These are phyloP conservation scores for Zoysia pacifica DNA, from an alignment of 176 grass and related monocot genomes.

Conservation along the genomic window DNA sequence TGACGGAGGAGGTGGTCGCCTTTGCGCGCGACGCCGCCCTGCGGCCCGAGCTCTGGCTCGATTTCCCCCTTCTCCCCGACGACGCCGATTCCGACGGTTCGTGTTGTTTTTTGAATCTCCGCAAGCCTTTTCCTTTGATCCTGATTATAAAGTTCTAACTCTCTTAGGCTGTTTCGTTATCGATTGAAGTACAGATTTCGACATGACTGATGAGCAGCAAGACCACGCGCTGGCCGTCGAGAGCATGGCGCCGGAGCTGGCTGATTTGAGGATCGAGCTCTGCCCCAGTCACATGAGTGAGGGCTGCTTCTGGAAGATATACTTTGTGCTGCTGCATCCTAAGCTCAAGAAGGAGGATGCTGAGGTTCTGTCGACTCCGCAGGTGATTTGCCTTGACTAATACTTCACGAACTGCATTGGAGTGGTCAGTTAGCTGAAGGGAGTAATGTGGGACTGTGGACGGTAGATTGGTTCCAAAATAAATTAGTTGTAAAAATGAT, in stretches of 20 bases:
- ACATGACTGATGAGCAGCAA: slow-evolving; percentile 76
- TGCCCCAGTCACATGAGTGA: slow-evolving; percentile 83
- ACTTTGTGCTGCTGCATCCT: slow-evolving; percentile 84
- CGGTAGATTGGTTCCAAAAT: neutral
- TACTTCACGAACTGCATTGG: neutral
- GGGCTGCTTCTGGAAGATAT: slow-evolving; percentile 92
- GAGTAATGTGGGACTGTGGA: neutral
- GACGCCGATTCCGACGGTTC: slow-evolving; percentile 62
- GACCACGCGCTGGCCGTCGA: slow-evolving; percentile 79
- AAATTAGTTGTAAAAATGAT: slow-evolving; percentile 11
- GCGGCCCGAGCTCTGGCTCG: slow-evolving; percentile 85
- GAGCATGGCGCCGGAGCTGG: slow-evolving; percentile 68
- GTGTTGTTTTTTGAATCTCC: neutral
- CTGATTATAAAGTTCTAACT: neutral
- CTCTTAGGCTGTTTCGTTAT: neutral
- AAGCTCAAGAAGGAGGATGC: slow-evolving; percentile 67
- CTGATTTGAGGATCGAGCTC: slow-evolving; percentile 78
- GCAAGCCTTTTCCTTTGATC: neutral
- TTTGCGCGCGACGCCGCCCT: slow-evolving; percentile 82
- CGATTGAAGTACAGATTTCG: slow-evolving; percentile 57
- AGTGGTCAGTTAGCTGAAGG: neutral
- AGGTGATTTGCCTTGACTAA: slow-evolving; percentile 51
- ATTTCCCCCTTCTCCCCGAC: slow-evolving; percentile 74
- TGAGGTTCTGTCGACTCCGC: slow-evolving; percentile 58
- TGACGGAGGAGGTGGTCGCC: slow-evolving; percentile 75